Evolutionary conservation across 164 flowering plant genomes (phyloP).

Genomic region (Macadamia tetraphylla): DNA sequence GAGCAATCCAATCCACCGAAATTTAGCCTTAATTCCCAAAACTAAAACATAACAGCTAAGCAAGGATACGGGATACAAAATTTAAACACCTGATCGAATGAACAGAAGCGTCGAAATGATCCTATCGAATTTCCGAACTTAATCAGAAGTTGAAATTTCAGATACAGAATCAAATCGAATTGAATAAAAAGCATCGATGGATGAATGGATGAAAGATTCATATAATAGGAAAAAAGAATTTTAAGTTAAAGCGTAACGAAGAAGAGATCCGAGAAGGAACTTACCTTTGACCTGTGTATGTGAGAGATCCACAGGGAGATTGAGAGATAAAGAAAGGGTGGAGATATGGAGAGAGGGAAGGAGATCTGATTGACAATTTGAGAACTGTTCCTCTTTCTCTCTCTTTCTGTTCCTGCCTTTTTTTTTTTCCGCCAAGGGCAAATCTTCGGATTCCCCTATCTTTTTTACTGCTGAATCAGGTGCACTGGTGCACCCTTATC

Average conservation of each 20-base stretch:
- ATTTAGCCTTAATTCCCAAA: neutral
- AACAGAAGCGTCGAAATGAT: neutral
- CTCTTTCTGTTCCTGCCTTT: too few relatives aligned
- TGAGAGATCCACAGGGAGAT: neutral
- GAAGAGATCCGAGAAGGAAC: constrained; percentile 10
- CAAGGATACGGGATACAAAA: neutral
- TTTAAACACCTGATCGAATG: neutral
- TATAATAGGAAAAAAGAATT: neutral
- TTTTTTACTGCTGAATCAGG: too few relatives aligned
- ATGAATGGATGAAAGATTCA: neutral
- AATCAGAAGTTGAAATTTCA: neutral
- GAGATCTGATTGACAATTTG: constrained; percentile 13
- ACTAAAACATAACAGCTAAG: neutral
- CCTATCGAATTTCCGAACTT: neutral
- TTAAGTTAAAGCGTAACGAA: neutral
- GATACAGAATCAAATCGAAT: neutral
- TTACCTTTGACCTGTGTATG: constrained; percentile 2
- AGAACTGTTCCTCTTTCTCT: too few relatives aligned
- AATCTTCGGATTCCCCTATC: too few relatives aligned
- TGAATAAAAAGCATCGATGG: neutral
- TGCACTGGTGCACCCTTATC: too few relatives aligned
- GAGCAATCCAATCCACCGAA: neutral
- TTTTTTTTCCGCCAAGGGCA: too few relatives aligned
- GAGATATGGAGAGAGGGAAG: neutral
- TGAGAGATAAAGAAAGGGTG: neutral